Percentiles rank a stretch among this genome's conserved stretches.
phyloP scores from a whole-genome alignment of 2,329 filamentous ascomycete species.

The Samsoniella hepiali region DNA sequence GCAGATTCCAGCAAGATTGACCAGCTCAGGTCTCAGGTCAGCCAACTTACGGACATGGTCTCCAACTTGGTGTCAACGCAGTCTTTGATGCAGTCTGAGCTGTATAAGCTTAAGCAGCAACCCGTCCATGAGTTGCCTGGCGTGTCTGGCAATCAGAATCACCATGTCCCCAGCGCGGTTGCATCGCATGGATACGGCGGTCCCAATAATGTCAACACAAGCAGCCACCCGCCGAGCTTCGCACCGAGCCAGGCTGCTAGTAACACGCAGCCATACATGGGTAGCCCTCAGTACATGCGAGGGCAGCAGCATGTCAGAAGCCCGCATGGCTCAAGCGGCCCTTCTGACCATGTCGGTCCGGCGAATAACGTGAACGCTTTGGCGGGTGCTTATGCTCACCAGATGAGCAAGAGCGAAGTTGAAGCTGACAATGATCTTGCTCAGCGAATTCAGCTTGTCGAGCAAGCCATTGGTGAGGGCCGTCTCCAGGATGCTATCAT shows the following conservation, averaged over 20 bases:
- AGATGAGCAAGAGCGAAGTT: conserved; percentile 34
- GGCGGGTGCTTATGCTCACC: conserved; percentile 35
- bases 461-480: conserved; percentile 57
- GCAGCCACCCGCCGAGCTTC: conserved; percentile 34
- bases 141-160: conserved; percentile 24
- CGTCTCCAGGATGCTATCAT: conserved; percentile 62
- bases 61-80: conserved; percentile 67
- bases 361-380: conserved; percentile 33
- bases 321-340: conserved; percentile 32
- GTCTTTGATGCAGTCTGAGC: conserved; percentile 63
- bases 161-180: conserved; percentile 24
- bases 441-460: conserved; percentile 56
- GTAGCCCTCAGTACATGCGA: conserved; percentile 37
- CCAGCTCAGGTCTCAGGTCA: conserved; percentile 65
- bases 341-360: conserved; percentile 34
- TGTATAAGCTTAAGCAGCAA: conserved; percentile 56
- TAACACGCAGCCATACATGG: conserved; percentile 33
- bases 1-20: conserved; percentile 64
- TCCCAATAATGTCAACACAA: conserved; percentile 25
- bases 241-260: conserved; percentile 32
- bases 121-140: conserved; percentile 43
- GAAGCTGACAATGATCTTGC: conserved; percentile 50
- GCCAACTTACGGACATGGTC: conserved; percentile 64
- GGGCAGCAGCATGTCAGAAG: conserved; percentile 32
- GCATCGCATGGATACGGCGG: conserved; percentile 30